phyloP scores from a whole-genome alignment of 345 rosid species.

The Linum lewisii region DNA sequence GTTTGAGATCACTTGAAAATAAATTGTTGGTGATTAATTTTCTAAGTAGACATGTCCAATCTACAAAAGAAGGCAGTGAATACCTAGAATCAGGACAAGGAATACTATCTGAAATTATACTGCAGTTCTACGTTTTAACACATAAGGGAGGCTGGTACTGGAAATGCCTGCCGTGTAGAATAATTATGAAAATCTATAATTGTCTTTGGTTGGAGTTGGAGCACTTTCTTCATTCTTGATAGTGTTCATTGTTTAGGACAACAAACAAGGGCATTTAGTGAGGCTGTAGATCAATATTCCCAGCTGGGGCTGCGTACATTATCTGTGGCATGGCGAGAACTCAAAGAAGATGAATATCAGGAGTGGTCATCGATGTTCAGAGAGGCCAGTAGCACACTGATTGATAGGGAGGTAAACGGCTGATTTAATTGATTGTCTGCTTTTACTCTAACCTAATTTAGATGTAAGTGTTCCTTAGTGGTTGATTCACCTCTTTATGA shows the following conservation, averaged over 20 bases:
- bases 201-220: too few species aligned
- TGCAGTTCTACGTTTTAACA: too few species aligned
- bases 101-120: too few species aligned
- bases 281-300: slow-evolving; percentile 89
- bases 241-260: slow-evolving; percentile 46
- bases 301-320: slow-evolving; percentile 89
- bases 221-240: slow-evolving; percentile 9
- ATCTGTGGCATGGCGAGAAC: slow-evolving; percentile 94
- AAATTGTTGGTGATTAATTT: too few species aligned
- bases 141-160: too few species aligned
- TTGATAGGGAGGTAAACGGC: slow-evolving; percentile 88
- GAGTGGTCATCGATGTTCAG: slow-evolving; percentile 84
- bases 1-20: too few species aligned
- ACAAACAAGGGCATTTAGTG: slow-evolving; percentile 66
- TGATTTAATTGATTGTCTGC: slow-evolving; percentile 8
- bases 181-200: too few species aligned
- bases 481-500: slow-evolving; percentile 18
- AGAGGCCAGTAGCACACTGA: slow-evolving; percentile 88
- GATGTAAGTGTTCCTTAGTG: slow-evolving; percentile 8
- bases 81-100: too few species aligned
- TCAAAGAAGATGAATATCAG: slow-evolving; percentile 67
- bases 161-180: too few species aligned
- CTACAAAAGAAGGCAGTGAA: too few species aligned
- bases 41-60: too few species aligned
- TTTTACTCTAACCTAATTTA: neutral